Evolutionary conservation across 768 basidiomycete genomes (phyloP).

Genomic region (Pseudohyphozyma bogoriensis): DNA sequence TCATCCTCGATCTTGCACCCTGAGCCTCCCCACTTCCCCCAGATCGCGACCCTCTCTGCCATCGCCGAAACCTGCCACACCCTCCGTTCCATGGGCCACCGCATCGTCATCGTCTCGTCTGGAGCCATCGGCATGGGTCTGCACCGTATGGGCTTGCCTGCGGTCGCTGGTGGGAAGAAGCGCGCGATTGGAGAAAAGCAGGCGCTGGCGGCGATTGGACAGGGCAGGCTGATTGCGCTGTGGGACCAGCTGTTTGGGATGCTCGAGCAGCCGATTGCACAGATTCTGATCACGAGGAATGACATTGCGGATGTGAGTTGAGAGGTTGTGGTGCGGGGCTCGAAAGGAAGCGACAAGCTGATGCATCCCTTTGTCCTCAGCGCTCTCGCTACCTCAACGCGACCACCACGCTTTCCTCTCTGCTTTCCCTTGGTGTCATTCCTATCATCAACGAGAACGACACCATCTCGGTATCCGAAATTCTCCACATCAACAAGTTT

Average conservation of each 20-base stretch:
- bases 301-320: conserved; percentile 88
- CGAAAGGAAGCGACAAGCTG: not conserved
- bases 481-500: conserved; percentile 58
- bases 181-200: conserved; percentile 81
- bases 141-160: conserved; percentile 68
- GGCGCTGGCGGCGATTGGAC: conserved; percentile 94
- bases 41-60: conserved; percentile 80
- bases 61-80: conserved; percentile 81
- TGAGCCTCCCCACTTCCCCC: conserved; percentile 70
- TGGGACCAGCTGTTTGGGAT: conserved; percentile 96
- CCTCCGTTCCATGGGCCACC: conserved; percentile 70
- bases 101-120: conserved; percentile 88
- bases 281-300: conserved; percentile 83
- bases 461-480: conserved; percentile 97
- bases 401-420: conserved; percentile 84
- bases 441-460: conserved; percentile 99
- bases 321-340: not conserved
- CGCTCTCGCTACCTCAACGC: conserved; percentile 92
- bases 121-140: conserved; percentile 96
- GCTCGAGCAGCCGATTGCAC: conserved; percentile 88
- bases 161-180: conserved; percentile 39
- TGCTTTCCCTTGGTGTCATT: conserved; percentile 85
- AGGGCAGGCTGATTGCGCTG: conserved; percentile 86
- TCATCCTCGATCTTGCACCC: conserved; percentile 96
- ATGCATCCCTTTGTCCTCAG: conserved; percentile 42